These are phyloP conservation scores for Salix suchowensis DNA, from an alignment of 345 rosid genomes.

Conservation along the genomic window DNA sequence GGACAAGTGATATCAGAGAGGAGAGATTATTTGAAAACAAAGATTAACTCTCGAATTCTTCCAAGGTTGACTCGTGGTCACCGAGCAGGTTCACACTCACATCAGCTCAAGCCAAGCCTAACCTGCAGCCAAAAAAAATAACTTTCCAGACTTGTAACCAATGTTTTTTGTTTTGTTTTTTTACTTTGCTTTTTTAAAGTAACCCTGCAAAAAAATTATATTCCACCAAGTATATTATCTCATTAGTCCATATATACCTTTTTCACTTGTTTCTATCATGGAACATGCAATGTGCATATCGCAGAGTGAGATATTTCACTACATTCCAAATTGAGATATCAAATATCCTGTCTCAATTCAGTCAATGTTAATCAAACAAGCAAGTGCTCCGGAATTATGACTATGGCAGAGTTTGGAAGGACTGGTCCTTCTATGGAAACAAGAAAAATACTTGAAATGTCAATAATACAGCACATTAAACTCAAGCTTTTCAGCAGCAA, in stretches of 20 bases:
- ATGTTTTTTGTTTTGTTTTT: neutral
- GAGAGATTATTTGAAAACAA: constrained; percentile 25
- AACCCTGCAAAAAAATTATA: neutral
- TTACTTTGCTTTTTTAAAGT: neutral
- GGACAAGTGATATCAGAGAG: constrained; percentile 21
- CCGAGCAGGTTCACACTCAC: constrained; percentile 24
- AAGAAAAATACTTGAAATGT: neutral
- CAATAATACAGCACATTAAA: neutral
- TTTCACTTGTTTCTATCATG: constrained; percentile 4
- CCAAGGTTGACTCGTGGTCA: constrained; percentile 37
- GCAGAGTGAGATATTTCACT: constrained; percentile 7
- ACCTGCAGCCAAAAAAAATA: constrained; percentile 21
- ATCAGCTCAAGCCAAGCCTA: constrained; percentile 18
- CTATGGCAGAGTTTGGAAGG: neutral
- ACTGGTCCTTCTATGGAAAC: neutral
- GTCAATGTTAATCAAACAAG: neutral
- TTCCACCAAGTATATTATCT: constrained; percentile 7
- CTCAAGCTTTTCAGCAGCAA: neutral
- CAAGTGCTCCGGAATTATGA: neutral
- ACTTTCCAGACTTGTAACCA: neutral
- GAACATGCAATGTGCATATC: constrained; percentile 4
- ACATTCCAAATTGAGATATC: neutral
- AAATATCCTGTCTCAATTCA: neutral
- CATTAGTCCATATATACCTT: constrained; percentile 7
- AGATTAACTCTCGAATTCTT: constrained; percentile 25